Evolutionary conservation across 306 rosid species (phyloP), one percentile per base, ranked within the genome.

Genomic region (Cercis canadensis): DNA sequence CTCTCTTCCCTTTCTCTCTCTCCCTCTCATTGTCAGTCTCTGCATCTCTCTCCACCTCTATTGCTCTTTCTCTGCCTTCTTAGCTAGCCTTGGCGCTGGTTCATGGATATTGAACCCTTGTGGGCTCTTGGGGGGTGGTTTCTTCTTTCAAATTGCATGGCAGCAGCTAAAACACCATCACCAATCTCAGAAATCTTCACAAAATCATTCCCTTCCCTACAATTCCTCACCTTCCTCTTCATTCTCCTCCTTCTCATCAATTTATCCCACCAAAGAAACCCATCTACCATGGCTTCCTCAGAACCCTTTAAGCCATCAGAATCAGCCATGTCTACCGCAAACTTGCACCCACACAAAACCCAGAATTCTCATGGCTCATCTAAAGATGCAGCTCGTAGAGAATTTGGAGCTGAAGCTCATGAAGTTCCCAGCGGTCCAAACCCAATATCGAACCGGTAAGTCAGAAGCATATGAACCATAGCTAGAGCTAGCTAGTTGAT

Each of bases 31-130:
- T 68, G 57, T 50, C 74, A 52, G 18, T 70, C 14, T 49, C 82
- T 50, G 29, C 46, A 45, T 70, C 75, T 81, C 65, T 49, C 62
- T 16, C 75, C 57, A 44, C 45, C 34, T 61, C 49, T 67, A 8
- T 64, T 44, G 33, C 55, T 66, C 67, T 61, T 39, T 67, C 18
- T 56, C 72, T 45, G 24, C 67, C 70, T 84, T 73, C 81, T 32
- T 79, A 84, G 83, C 81, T 79, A 86, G 85, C 82, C 82, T 83
- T 85, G 90, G 82, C 8, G 87, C 88, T 24, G 94, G 98, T 93
- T 90, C 84, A 93, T 93, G 98, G 98, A 90, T 90, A 87, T 93
- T 93, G 97, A 93, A 86, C 86, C 92, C 94, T 87, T 90, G 90
- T 90, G 97, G 97, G 78, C 74, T 84, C 76, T 89, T 84, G 99